A percentile compares a stretch with the other conserved stretches of the same genome.
These are phyloP conservation scores for Cerioporus squamosus DNA, from an alignment of 1,284 basidiomycete genomes.

Conservation along the genomic window DNA sequence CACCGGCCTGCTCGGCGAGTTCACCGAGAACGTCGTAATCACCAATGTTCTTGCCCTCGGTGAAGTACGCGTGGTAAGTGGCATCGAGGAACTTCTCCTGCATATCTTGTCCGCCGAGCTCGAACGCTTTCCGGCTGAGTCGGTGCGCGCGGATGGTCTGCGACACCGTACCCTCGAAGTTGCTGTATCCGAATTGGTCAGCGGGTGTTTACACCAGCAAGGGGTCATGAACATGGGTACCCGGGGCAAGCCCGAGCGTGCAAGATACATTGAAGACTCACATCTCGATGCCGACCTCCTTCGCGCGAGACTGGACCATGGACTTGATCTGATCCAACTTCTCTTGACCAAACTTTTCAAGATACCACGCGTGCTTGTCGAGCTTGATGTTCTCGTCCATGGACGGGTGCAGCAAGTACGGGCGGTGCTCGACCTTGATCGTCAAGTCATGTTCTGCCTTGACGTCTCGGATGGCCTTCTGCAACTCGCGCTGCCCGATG, in stretches of 20 bases:
- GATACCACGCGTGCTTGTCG: constrained; percentile 55
- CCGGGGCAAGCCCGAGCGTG: no score
- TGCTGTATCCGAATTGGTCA: constrained; percentile 26
- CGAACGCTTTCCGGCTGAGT: constrained; percentile 72
- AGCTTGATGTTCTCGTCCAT: constrained; percentile 49
- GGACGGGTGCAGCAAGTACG: constrained; percentile 66
- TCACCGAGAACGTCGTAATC: constrained; percentile 63
- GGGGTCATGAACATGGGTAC: background rate
- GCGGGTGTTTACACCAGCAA: background rate
- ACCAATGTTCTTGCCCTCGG: constrained; percentile 67
- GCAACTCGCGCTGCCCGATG: constrained; percentile 73
- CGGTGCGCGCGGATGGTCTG: constrained; percentile 76
- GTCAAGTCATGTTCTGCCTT: constrained; percentile 58
- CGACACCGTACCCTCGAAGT: constrained; percentile 63
- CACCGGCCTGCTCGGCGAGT: constrained; percentile 57
- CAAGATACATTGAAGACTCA: constrained; percentile 39
- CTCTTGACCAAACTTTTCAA: constrained; percentile 62
- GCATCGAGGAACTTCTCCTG: constrained; percentile 62
- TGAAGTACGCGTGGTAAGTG: constrained; percentile 71
- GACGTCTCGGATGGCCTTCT: constrained; percentile 65
- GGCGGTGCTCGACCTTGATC: constrained; percentile 78
- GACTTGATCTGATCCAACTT: constrained; percentile 52
- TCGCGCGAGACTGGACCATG: constrained; percentile 55
- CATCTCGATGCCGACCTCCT: constrained; percentile 68
- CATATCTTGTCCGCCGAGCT: constrained; percentile 63